phyloP scores from a whole-genome alignment of 208 protist species.

The Wallacemonas sp. region DNA sequence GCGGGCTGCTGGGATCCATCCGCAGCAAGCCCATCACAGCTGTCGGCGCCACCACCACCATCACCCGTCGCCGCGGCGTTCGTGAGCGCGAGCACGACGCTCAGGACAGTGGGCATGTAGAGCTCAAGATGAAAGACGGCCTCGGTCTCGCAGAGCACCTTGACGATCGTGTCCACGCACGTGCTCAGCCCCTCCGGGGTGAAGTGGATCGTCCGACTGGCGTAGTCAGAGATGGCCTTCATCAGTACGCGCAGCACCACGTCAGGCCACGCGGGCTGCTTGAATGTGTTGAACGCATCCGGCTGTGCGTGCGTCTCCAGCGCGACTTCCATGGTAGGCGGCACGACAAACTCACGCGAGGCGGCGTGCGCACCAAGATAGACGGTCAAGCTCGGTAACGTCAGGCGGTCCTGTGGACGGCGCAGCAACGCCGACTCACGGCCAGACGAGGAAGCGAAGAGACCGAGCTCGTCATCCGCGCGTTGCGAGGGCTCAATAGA shows the following conservation, averaged over 20 bases:
- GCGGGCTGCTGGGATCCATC: no score
- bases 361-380: slow-evolving; percentile 4
- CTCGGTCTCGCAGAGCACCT: slow-evolving; percentile 52
- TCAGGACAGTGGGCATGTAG: slow-evolving; percentile 66
- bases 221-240: slow-evolving; percentile 48
- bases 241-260: slow-evolving; percentile 60
- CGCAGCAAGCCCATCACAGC: slow-evolving; percentile 5
- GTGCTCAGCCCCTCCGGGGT: slow-evolving; percentile 63
- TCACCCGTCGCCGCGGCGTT: neutral
- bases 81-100: slow-evolving; percentile 41
- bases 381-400: slow-evolving; percentile 20
- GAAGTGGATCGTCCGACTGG: slow-evolving; percentile 54
- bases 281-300: slow-evolving; percentile 22
- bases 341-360: neutral
- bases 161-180: slow-evolving; percentile 60
- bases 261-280: slow-evolving; percentile 56
- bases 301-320: slow-evolving; percentile 2
- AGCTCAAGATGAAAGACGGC: slow-evolving; percentile 38
- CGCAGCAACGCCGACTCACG: slow-evolving; percentile 40
- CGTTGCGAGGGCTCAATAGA: slow-evolving; percentile 52
- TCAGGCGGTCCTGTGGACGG: slow-evolving; percentile 33
- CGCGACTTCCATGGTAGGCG: neutral
- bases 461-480: slow-evolving; percentile 17
- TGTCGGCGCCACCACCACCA: slow-evolving; percentile 9
- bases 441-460: neutral